Percentiles rank a stretch among this genome's conserved stretches.
phyloP scores from a whole-genome alignment of 805 yeast species.

The Hanseniaspora nectarophila region DNA sequence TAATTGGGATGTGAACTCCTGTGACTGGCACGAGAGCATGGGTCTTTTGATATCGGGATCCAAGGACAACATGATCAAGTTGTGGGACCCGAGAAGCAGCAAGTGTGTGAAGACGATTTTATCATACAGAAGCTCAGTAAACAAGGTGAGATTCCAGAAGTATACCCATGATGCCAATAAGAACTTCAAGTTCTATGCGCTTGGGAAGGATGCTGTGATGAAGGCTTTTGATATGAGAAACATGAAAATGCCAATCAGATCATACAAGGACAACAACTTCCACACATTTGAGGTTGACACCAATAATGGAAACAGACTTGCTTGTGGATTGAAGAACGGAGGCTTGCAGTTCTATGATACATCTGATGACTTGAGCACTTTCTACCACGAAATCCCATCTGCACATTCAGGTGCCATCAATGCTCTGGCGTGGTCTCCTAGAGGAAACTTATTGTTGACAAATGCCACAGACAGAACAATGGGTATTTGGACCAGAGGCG shows the following conservation, averaged over 20 bases:
- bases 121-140: conserved; percentile 90
- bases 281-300: conserved; percentile 91
- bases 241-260: conserved; percentile 42
- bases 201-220: conserved; percentile 79
- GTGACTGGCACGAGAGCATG: conserved; percentile 90
- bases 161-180: not conserved
- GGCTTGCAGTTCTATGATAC: conserved; percentile 56
- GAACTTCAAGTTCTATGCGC: conserved; percentile 55
- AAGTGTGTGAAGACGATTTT: conserved; percentile 67
- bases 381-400: conserved; percentile 56
- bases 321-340: conserved; percentile 86
- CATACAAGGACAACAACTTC: conserved; percentile 52
- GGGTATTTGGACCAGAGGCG: conserved; percentile 85
- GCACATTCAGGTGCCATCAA: conserved; percentile 93
- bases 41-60: conserved; percentile 88
- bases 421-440: conserved; percentile 81
- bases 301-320: conserved; percentile 59
- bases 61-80: conserved; percentile 80
- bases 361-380: not conserved
- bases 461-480: conserved; percentile 92
- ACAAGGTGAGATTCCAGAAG: conserved; percentile 67
- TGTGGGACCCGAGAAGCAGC: conserved; percentile 90
- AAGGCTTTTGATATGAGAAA: conserved; percentile 73
- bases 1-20: conserved; percentile 96
- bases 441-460: conserved; percentile 81